phyloP scores from a whole-genome alignment of 306 rosid genomes.

The Vigna trinervia region DNA sequence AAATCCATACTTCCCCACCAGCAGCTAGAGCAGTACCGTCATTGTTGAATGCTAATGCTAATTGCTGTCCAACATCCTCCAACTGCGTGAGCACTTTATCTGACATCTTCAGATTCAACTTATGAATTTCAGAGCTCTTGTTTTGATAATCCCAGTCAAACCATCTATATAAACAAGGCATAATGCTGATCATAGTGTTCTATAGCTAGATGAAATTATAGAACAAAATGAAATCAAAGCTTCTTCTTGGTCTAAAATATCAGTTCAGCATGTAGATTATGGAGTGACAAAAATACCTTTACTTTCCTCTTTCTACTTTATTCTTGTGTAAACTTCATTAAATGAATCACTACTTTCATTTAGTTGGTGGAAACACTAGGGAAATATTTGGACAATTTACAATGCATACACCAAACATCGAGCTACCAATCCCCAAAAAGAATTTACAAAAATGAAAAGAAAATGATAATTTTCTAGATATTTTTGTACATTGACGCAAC shows the following conservation, averaged over 20 bases:
- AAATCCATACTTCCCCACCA: conserved; percentile 80
- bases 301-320: conserved; percentile 12
- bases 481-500: conserved; percentile 11
- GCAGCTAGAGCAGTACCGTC: conserved; percentile 83
- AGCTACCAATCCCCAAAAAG: conserved; percentile 31
- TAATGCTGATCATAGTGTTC: conserved; percentile 28
- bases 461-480: not conserved
- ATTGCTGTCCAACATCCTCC: conserved; percentile 77
- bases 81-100: conserved; percentile 58
- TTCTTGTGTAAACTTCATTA: conserved; percentile 6
- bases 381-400: conserved; percentile 31
- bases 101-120: conserved; percentile 59
- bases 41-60: conserved; percentile 73
- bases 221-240: conserved; percentile 1
- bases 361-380: conserved; percentile 29
- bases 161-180: conserved; percentile 60
- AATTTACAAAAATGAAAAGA: not conserved
- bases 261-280: conserved; percentile 6
- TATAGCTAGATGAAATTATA: conserved; percentile 19
- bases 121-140: conserved; percentile 48
- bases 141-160: conserved; percentile 63
- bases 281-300: conserved; percentile 25
- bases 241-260: not conserved
- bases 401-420: conserved; percentile 28
- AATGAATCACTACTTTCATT: conserved; percentile 23